Base-by-base conservation (phyloP, 345 rosid species). In the Barbarea vulgaris region DNA sequence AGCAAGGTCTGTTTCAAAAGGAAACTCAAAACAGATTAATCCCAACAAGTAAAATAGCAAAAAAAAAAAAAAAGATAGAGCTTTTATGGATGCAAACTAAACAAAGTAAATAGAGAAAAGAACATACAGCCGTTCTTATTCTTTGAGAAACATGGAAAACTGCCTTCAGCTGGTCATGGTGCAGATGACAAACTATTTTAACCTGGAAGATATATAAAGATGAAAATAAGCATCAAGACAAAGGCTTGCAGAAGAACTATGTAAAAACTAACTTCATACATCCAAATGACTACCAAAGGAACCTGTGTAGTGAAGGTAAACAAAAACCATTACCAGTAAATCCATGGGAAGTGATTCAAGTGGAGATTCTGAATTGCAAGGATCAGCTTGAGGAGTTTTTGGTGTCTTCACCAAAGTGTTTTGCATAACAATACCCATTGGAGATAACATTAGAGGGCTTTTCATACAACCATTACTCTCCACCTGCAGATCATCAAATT, bases 261-360 rank as follows among this genome's bases (percentile, higher is more conserved):
- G 8, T 19, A 10, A 44, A 28, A 37, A 19, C 18, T 5, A 36
- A 69, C 75, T 53, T 19, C 11, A 41, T 36, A 64, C 36, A 47
- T 9, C 15, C 30, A 56, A 31, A 44, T 17, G 7, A 62, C 31
- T 42, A 24, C 17, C 17, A 50, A 51, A 14, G 13, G 60, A 53
- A 27, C 5, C 11, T 13, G 24, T 21, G 18, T 44, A 73, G 36
- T 5, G 27, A 36, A 63, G 1, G 8, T 18, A 19, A 2, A 4
- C 0, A 9, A n/a, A 24, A 33, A 37, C 27, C 27, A 30, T 60
- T 87, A 93, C 98, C 97, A 94, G 80, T 64, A 94, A 56, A 72
- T 91, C 98, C 87, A 88, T 85, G 46, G 95, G 96, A 60, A 94
- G 97, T 77, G 90, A 83, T 67, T 94, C 97, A 0, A 94, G 85